phyloP scores from a whole-genome alignment of 1,284 basidiomycete genomes.

The Heterobasidion annosum region DNA sequence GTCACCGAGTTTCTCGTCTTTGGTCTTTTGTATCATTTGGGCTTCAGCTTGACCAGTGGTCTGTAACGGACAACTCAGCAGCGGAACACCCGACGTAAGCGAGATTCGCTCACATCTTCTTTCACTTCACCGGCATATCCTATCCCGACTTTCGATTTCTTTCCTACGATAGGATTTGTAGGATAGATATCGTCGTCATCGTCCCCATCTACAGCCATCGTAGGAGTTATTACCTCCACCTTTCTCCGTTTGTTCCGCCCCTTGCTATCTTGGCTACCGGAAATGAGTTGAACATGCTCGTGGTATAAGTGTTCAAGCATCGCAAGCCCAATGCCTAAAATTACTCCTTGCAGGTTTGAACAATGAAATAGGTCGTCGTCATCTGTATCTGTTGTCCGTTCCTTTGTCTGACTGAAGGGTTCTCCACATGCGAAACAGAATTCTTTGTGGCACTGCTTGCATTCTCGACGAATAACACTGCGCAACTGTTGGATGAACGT shows the following conservation, averaged over 20 bases:
- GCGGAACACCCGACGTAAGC: conserved; percentile 5
- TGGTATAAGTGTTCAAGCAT: conserved; percentile 67
- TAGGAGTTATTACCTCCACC: conserved; percentile 20
- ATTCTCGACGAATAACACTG: conserved; percentile 47
- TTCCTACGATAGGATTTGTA: conserved; percentile 32
- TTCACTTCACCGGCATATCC: conserved; percentile 75
- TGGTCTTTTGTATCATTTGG: conserved; percentile 53
- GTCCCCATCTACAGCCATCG: conserved; percentile 38
- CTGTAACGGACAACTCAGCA: conserved; percentile 27
- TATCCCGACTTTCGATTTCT: conserved; percentile 65
- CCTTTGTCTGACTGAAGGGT: conserved; percentile 35
- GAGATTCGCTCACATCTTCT: conserved; percentile 66
- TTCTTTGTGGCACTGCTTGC: conserved; percentile 52
- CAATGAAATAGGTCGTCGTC: conserved; percentile 76
- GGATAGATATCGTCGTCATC: conserved; percentile 40
- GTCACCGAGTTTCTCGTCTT: conserved; percentile 63
- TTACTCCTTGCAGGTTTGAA: conserved; percentile 76
- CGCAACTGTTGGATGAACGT: conserved; percentile 60
- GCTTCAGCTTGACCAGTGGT: conserved; percentile 73
- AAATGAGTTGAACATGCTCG: conserved; percentile 38
- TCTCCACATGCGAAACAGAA: conserved; percentile 87
- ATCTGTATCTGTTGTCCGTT: conserved; percentile 28
- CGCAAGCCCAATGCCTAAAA: conserved; percentile 77
- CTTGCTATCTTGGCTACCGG: conserved; percentile 10
- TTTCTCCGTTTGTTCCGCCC: conserved; percentile 16